These are phyloP conservation scores for Clathrus columnatus DNA, from an alignment of 768 basidiomycete species.

Conservation along the genomic window DNA sequence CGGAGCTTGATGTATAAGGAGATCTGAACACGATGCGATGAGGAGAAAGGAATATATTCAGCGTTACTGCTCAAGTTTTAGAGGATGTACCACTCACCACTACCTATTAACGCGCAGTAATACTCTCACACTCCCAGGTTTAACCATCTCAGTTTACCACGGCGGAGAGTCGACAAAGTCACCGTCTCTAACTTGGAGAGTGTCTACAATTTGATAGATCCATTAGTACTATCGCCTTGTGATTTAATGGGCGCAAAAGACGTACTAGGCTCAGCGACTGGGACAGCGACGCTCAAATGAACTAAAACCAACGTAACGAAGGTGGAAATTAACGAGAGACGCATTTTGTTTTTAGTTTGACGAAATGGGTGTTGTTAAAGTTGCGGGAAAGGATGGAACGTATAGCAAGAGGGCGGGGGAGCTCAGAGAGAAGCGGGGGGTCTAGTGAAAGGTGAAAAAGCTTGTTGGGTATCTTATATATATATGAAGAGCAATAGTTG, in stretches of 20 bases:
- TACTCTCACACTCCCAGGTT: not conserved
- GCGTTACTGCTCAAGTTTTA: too few relatives aligned
- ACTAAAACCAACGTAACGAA: not conserved
- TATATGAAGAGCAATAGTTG: too few relatives aligned
- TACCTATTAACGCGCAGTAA: too few relatives aligned
- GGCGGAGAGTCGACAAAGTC: not conserved
- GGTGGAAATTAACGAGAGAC: constrained; percentile 1
- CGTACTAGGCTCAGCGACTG: not conserved
- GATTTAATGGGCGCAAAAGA: not conserved
- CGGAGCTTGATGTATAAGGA: not conserved
- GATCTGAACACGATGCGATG: not conserved
- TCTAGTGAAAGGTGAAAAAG: too few relatives aligned
- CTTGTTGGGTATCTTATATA: too few relatives aligned
- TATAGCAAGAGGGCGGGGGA: too few relatives aligned
- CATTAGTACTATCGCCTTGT: not conserved
- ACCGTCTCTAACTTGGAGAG: not conserved
- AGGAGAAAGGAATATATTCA: not conserved
- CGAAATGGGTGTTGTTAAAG: not conserved
- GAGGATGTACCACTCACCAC: too few relatives aligned
- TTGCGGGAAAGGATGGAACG: too few relatives aligned
- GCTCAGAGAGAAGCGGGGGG: too few relatives aligned
- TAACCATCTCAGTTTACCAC: not conserved
- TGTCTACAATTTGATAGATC: not conserved
- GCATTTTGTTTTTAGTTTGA: not conserved
- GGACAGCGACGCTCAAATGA: not conserved